phyloP scores from a whole-genome alignment of 768 basidiomycete species.

The Tulasnella sp. region DNA sequence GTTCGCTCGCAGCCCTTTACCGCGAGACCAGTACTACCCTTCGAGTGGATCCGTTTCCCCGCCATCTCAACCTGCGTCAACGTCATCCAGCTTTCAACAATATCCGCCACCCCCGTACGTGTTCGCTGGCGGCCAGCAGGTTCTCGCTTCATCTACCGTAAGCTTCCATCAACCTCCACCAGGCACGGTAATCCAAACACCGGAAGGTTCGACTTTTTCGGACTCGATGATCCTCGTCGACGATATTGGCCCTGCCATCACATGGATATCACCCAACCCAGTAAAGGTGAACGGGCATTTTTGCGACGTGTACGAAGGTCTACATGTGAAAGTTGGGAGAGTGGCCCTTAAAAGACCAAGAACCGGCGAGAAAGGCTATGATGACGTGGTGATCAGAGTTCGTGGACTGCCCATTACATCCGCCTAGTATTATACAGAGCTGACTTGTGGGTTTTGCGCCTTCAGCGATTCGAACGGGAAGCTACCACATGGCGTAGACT shows the following conservation, averaged over 20 bases:
- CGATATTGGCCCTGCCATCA: not conserved
- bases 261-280: not conserved
- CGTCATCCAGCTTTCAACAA: conserved; percentile 16
- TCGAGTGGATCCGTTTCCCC: conserved; percentile 26
- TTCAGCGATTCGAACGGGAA: not conserved
- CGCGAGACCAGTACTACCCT: conserved; percentile 4
- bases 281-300: not conserved
- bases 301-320: not conserved
- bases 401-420: not conserved
- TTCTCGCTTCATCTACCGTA: conserved; percentile 22
- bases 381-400: conserved; percentile 5
- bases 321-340: not conserved
- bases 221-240: not conserved
- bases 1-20: not conserved
- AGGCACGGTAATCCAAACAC: not conserved
- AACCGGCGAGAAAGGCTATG: not conserved
- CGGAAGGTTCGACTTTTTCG: not conserved
- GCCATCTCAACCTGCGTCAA: not conserved
- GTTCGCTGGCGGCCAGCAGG: conserved; percentile 20
- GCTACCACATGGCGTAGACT: not conserved
- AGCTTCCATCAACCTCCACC: conserved; percentile 15
- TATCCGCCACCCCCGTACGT: not conserved
- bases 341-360: conserved; percentile 12
- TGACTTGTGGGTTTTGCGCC: not conserved
- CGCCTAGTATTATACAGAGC: not conserved